phyloP scores from a whole-genome alignment of 2,329 filamentous ascomycete genomes.

The Sclerotinia sclerotiorum region DNA sequence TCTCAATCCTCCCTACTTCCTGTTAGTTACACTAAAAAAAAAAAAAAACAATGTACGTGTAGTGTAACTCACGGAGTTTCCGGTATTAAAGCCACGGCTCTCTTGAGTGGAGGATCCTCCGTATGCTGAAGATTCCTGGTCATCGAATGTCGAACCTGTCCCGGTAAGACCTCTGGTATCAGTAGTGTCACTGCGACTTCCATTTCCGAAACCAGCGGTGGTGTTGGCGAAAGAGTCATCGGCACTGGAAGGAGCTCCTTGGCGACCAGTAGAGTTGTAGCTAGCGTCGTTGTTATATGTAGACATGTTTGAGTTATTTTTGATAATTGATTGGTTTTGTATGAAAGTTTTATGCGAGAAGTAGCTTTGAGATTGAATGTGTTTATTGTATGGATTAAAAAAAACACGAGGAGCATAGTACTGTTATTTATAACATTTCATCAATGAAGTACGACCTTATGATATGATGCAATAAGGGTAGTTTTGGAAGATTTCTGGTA shows the following conservation, averaged over 20 bases:
- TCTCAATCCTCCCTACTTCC: slow-evolving; percentile 35
- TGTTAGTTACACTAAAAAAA: slow-evolving; percentile 21
- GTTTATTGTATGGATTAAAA: neutral
- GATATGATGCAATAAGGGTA: slow-evolving; percentile 18
- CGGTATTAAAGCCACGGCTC: slow-evolving; percentile 20
- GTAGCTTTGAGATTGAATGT: neutral
- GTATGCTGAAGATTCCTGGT: slow-evolving; percentile 13
- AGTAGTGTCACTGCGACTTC: slow-evolving; percentile 5
- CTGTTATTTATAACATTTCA: slow-evolving; percentile 16
- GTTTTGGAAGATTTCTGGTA: neutral
- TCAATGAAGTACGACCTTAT: neutral
- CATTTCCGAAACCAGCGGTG: neutral
- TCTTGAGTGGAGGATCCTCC: slow-evolving; percentile 22
- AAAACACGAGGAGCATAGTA: neutral
- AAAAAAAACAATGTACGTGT: neutral
- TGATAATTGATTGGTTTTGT: neutral
- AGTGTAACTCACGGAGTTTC: slow-evolving; percentile 34
- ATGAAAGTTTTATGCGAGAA: neutral
- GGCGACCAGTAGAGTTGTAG: slow-evolving; percentile 17
- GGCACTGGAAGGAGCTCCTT: slow-evolving; percentile 16
- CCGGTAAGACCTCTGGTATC: slow-evolving; percentile 11
- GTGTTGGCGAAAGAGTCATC: slow-evolving; percentile 15
- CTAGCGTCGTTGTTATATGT: slow-evolving; percentile 37
- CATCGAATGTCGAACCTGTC: slow-evolving; percentile 19
- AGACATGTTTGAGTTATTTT: slow-evolving; percentile 36